Evolutionary conservation across 257 asterid genomes (phyloP), one percentile per base, ranked within the genome.

Genomic region (Solanum corneliomulleri): DNA sequence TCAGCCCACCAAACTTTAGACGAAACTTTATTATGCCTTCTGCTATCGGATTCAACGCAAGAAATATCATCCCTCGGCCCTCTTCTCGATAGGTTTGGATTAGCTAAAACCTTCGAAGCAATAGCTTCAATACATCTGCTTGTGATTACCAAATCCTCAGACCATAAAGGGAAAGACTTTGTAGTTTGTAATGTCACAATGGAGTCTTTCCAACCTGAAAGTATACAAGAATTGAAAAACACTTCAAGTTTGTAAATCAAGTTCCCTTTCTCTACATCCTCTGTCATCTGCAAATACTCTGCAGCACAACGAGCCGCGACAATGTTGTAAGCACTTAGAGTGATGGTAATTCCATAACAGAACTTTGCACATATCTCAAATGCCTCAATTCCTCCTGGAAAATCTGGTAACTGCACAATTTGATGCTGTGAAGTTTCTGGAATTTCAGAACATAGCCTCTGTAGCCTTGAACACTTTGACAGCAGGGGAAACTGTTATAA

Each of bases 301-400:
- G 99, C 94, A 2, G 98, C 98, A 58, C 99, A 93, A 3, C 98
- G 92, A 21, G 89, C 91, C 1, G 97, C 78, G 39, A 96, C 97
- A 4, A 96, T 84, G 94, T 95, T 96, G 94, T 93, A 91, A 49
- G 98, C 98, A 27, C 98, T 96, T 20, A 96, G 92, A 62, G 98
- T 96, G 85, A 95, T 88, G 21, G 98, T 95, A 76, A 95, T 95
- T 69, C 98, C 98, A 72, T 96, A 96, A 89, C 99, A 96, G 94
- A 96, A 96, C 84, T 96, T 96, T 0, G 99, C 99, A 77, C 99
- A 96, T 9, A 92, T 52, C 69, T 96, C 99, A 71, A 96, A 96
- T 7, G 98, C 97, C 86, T 96, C 98, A 6, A 90, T 87, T 2
- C 98, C 98, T 2, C 98, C 97, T 0, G 99, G 99, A 77, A 96